phyloP scores from a whole-genome alignment of 129 eudicot genomes.

The Glebionis coronaria region DNA sequence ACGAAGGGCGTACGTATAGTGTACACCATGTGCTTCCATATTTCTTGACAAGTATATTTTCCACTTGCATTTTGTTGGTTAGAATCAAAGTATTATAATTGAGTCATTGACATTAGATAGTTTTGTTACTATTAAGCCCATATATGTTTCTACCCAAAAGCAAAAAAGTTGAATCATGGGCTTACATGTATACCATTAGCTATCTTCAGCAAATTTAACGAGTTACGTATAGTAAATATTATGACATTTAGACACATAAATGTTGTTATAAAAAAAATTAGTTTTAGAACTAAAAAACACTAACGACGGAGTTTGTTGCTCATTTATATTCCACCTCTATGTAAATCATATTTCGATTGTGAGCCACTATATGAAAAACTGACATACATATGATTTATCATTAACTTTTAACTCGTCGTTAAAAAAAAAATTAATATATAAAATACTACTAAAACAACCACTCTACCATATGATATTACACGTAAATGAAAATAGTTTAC shows the following conservation, averaged over 20 bases:
- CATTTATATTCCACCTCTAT: too few species aligned
- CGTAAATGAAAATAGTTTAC: neutral
- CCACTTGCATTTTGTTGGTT: neutral
- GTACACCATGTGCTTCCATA: neutral
- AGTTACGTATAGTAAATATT: too few species aligned
- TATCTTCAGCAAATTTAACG: too few species aligned
- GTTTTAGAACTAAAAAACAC: too few species aligned
- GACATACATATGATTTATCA: neutral
- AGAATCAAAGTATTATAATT: neutral
- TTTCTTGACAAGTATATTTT: neutral
- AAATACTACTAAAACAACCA: neutral
- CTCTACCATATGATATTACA: neutral
- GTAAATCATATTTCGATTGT: too few species aligned
- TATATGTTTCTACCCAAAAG: neutral
- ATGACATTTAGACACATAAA: too few species aligned
- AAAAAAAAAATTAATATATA: too few species aligned
- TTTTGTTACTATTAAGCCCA: neutral
- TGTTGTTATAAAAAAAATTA: too few species aligned
- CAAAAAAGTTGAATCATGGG: neutral
- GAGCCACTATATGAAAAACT: neutral
- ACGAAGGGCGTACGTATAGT: too few species aligned
- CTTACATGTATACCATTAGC: neutral
- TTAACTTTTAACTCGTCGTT: too few species aligned
- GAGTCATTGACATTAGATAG: neutral
- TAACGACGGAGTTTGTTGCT: too few species aligned